Base-by-base conservation (phyloP, 2,329 filamentous ascomycete genomes). In the Penicillium psychrosexuale region DNA sequence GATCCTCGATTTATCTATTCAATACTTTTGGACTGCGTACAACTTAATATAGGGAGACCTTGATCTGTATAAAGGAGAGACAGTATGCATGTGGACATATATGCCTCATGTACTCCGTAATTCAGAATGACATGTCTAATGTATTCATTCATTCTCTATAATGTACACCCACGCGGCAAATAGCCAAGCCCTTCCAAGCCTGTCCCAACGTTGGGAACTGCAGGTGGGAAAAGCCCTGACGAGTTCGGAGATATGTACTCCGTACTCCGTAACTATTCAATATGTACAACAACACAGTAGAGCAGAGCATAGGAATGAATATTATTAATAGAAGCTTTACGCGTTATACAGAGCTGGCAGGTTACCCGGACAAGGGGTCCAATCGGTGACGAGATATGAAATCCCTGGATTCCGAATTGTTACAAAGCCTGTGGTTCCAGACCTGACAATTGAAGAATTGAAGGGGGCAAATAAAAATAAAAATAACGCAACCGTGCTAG, bases 371-470 rank as follows among this genome's bases (percentile, higher is more conserved):
- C 45, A 45, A 38, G 39, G 39, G 47, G n/a, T 22, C 52, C 52
- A 55, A 55, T 54, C 51, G 34, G 22, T 13, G 31, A 5, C 11
- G 19, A 27, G 34, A 36, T 34, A 28, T 53, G 31, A 51, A 34
- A 51, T 55, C 47, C 52, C 52, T 55, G 13, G 47, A 55, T 55
- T 55, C 52, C 52, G 52, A 50, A 43, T 47, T 34, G 43, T 45
- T 31, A 47, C 44, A n/a, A 34, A 36, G 17, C 19, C 22, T 51
- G 22, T 36, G 8, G 28, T 45, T 51, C 52, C 46, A 53, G 51
- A 31, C 44, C 44, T 53, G 19, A 44, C 22, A 27, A 39, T 43
- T 33, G 8, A 30, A 42, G 15, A 15, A 37, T 36, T 30, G 31
- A 30, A 30, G 9, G 40, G n/a, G 31, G 8, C 2, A n/a, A 37